phyloP scores from a whole-genome alignment of 164 flowering plant species.

The Berberis vulgaris region DNA sequence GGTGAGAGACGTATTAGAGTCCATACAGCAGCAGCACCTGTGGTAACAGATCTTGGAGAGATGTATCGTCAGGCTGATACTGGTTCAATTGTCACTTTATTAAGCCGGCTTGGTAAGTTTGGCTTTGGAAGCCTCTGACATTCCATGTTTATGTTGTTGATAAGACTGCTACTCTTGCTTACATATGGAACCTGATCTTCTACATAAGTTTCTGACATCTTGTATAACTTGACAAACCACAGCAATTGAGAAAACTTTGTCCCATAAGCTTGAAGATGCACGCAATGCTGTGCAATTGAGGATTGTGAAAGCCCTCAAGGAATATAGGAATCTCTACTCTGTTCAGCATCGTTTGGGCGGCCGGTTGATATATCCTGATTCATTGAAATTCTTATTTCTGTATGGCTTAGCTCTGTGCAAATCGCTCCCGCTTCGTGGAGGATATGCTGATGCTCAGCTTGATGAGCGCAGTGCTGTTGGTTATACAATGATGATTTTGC shows the following conservation, averaged over 20 bases:
- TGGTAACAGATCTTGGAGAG: conserved; percentile 86
- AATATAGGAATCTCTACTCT: conserved; percentile 84
- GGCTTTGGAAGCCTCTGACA: not conserved
- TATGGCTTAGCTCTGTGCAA: conserved; percentile 78
- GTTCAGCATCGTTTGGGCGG: conserved; percentile 89
- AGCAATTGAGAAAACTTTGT: conserved; percentile 90
- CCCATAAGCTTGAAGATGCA: conserved; percentile 89
- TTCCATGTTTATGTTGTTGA: too few relatives aligned
- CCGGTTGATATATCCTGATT: conserved; percentile 92
- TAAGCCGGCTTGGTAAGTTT: conserved; percentile 68
- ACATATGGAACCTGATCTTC: not conserved
- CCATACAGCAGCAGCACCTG: conserved; percentile 94
- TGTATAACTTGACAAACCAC: conserved; percentile 17
- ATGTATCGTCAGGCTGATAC: conserved; percentile 94
- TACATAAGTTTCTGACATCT: not conserved
- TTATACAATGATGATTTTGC: conserved; percentile 78
- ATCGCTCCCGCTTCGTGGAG: conserved; percentile 80
- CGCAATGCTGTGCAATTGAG: conserved; percentile 51
- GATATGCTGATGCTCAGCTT: conserved; percentile 74
- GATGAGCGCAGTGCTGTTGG: conserved; percentile 98
- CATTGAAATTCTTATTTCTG: conserved; percentile 60
- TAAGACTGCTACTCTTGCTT: not conserved
- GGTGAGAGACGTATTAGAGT: conserved; percentile 99
- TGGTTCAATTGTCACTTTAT: conserved; percentile 70
- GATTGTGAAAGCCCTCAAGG: conserved; percentile 80